phyloP scores from a whole-genome alignment of 2,329 filamentous ascomycete species.

The Aspergillus arachidicola region DNA sequence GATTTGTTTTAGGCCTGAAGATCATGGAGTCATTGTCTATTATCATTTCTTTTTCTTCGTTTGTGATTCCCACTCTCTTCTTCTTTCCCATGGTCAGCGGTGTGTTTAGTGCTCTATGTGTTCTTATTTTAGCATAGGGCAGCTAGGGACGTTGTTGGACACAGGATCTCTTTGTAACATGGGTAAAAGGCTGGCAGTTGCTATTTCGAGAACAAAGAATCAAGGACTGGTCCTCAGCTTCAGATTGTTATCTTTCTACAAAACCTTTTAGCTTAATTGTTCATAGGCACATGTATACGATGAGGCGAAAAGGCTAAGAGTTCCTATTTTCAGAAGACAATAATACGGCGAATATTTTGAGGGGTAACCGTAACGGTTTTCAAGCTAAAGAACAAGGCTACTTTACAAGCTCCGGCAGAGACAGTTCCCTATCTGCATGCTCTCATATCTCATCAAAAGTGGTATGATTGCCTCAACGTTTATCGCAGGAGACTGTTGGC shows the following conservation, averaged over 20 bases:
- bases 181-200: neutral
- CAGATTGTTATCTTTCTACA: neutral
- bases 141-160: neutral
- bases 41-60: neutral
- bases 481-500: neutral
- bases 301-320: neutral
- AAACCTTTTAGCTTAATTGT: neutral
- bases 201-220: too few species aligned
- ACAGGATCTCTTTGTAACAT: neutral
- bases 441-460: constrained; percentile 2
- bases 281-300: neutral
- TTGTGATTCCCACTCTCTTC: neutral
- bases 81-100: neutral
- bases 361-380: neutral
- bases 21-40: neutral
- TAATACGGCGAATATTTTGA: neutral
- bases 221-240: neutral
- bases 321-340: neutral
- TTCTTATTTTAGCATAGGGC: neutral
- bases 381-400: neutral
- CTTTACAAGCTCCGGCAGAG: neutral
- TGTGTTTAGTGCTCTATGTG: neutral
- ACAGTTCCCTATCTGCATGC: neutral
- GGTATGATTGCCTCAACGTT: neutral
- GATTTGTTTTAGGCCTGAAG: neutral